phyloP scores from a whole-genome alignment of 73 alveolate genomes.

The Paramecium bursaria region DNA sequence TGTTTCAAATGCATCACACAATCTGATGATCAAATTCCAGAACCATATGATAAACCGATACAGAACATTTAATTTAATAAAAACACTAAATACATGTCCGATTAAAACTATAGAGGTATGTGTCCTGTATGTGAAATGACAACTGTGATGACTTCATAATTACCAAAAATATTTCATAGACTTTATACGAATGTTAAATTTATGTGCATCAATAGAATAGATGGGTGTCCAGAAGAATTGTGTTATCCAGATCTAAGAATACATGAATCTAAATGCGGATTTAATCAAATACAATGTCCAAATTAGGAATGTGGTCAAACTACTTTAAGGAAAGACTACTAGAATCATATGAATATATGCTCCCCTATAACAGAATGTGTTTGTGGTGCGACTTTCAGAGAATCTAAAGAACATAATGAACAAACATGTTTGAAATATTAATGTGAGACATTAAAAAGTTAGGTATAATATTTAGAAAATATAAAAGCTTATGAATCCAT shows the following conservation, averaged over 20 bases:
- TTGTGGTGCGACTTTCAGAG: slow-evolving; percentile 24
- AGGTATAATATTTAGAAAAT: slow-evolving; percentile 22
- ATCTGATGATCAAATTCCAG: slow-evolving; percentile 56
- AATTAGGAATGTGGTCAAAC: slow-evolving; percentile 38
- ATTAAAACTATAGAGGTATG: slow-evolving; percentile 28
- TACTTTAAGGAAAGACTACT: slow-evolving; percentile 29
- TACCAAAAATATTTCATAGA: slow-evolving; percentile 60
- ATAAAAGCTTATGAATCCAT: not conserved
- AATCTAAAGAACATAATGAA: slow-evolving; percentile 1
- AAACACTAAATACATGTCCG: slow-evolving; percentile 35
- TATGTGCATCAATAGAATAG: slow-evolving; percentile 19
- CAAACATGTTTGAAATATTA: not conserved
- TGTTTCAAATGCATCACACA: slow-evolving; percentile 43
- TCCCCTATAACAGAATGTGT: slow-evolving; percentile 6
- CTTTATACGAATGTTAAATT: slow-evolving; percentile 38
- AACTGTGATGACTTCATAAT: slow-evolving; percentile 1
- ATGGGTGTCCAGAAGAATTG: slow-evolving; percentile 55
- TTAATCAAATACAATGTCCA: slow-evolving; percentile 10
- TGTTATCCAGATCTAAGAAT: slow-evolving; percentile 53
- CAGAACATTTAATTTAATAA: not conserved
- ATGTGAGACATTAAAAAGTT: slow-evolving; percentile 56
- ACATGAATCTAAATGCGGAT: slow-evolving; percentile 49
- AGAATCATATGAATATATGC: not conserved
- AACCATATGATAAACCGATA: slow-evolving; percentile 24
- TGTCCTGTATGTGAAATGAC: slow-evolving; percentile 50